A percentile compares a stretch with the other conserved stretches of the same genome.
Evolutionary conservation across 257 asterid species (phyloP).

Genomic region (Solanum okadae): DNA sequence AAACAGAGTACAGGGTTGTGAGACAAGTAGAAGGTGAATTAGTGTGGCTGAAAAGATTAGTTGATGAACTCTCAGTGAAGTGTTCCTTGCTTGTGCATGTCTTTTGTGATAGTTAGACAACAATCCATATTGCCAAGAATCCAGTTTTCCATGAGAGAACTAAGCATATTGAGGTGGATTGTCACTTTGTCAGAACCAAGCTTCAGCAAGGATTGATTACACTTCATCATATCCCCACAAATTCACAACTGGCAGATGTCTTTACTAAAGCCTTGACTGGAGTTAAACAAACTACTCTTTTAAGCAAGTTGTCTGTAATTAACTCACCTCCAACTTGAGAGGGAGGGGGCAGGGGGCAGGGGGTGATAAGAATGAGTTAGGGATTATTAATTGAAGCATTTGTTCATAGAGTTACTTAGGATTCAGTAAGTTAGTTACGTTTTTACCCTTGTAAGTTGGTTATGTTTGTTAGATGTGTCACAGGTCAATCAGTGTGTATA

Average conservation of each 20-base stretch:
- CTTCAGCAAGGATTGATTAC: not conserved
- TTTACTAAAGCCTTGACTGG: not conserved
- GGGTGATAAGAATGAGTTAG: not conserved
- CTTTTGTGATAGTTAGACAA: no score
- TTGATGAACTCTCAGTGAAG: not conserved
- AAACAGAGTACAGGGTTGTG: not conserved
- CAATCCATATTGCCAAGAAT: not conserved
- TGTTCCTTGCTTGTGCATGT: not conserved
- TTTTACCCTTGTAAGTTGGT: no score
- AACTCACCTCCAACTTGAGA: not conserved
- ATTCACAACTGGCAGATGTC: not conserved
- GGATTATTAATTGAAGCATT: no score
- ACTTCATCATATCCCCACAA: not conserved
- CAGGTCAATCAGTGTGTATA: no score
- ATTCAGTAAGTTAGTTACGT: no score
- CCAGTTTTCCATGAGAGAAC: not conserved
- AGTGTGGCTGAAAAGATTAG: no score
- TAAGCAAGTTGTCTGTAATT: not conserved
- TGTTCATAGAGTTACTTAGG: no score
- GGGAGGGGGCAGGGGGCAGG: no score
- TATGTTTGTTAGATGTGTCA: no score
- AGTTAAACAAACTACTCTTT: not conserved
- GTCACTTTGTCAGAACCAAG: not conserved
- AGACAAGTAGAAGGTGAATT: not conserved
- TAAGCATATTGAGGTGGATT: not conserved